Percentiles rank a stretch among this genome's conserved stretches.
Conservation (phyloP, 2,329 filamentous ascomycete species). For the Fusarium sp. region DNA sequence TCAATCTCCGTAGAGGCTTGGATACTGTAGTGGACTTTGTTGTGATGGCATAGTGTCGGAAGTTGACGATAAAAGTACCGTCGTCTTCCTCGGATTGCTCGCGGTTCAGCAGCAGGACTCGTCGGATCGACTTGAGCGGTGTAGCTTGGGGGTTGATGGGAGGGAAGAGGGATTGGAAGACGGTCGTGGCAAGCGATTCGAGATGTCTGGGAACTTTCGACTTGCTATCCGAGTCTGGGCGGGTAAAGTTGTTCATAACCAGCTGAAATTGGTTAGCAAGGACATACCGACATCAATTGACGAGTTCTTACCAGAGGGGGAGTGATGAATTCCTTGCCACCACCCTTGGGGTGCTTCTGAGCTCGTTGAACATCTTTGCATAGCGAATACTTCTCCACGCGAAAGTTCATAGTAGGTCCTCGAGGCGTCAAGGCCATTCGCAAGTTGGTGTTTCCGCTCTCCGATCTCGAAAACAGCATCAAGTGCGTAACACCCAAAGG, state of each 20-base stretch:
- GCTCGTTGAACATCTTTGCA: slow-evolving; percentile 89
- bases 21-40: slow-evolving; percentile 88
- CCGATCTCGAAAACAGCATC: slow-evolving; percentile 90
- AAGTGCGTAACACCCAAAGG: slow-evolving; percentile 93
- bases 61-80: slow-evolving; percentile 82
- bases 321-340: slow-evolving; percentile 85
- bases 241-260: slow-evolving; percentile 98
- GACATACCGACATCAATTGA: not conserved
- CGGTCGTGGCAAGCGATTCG: slow-evolving; percentile 89
- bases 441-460: slow-evolving; percentile 91
- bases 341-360: slow-evolving; percentile 83
- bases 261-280: slow-evolving; percentile 62
- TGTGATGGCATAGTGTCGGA: slow-evolving; percentile 95
- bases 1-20: slow-evolving; percentile 83
- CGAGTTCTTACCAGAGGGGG: slow-evolving; percentile 75
- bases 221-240: slow-evolving; percentile 67
- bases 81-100: slow-evolving; percentile 70
- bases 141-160: slow-evolving; percentile 93
- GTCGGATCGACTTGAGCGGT: slow-evolving; percentile 89
- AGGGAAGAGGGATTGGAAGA: slow-evolving; percentile 96
- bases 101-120: slow-evolving; percentile 90
- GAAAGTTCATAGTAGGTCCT: slow-evolving; percentile 92
- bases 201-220: slow-evolving; percentile 90
- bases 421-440: slow-evolving; percentile 87
- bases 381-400: slow-evolving; percentile 93